Conservation (phyloP, 176 grass and related monocot species). For the Carex myosuroides region DNA sequence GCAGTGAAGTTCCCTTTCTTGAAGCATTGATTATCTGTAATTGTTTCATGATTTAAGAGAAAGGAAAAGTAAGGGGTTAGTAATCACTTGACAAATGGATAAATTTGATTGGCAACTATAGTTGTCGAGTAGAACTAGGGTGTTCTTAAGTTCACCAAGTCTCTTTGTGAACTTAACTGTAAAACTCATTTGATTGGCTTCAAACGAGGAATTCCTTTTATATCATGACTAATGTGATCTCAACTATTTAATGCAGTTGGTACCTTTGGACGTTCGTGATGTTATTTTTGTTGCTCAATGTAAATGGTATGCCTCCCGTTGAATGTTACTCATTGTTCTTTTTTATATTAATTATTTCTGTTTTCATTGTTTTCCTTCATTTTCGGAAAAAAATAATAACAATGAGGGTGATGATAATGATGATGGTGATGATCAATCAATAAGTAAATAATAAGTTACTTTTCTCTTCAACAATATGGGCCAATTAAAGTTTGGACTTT, state of each 20-base stretch:
- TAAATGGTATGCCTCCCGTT: constrained; percentile 42
- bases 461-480: neutral
- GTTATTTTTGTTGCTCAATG: constrained; percentile 72
- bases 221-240: neutral
- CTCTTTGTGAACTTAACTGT: no score
- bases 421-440: neutral
- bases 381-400: neutral
- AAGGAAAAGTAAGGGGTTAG: neutral
- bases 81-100: neutral
- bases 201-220: no score
- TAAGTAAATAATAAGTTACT: neutral
- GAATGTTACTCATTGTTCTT: neutral
- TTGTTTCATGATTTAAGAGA: neutral
- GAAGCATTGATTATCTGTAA: neutral
- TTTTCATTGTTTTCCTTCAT: neutral
- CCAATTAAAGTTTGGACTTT: no score
- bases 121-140: neutral
- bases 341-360: neutral
- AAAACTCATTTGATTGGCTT: no score
- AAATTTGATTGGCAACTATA: neutral
- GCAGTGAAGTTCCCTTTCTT: neutral
- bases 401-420: neutral
- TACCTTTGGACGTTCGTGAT: constrained; percentile 85
- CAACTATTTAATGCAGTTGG: constrained; percentile 42
- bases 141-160: no score